Percentiles rank a stretch among this genome's conserved stretches.
Evolutionary conservation across 768 basidiomycete species (phyloP).

Genomic region (Imleria badia): DNA sequence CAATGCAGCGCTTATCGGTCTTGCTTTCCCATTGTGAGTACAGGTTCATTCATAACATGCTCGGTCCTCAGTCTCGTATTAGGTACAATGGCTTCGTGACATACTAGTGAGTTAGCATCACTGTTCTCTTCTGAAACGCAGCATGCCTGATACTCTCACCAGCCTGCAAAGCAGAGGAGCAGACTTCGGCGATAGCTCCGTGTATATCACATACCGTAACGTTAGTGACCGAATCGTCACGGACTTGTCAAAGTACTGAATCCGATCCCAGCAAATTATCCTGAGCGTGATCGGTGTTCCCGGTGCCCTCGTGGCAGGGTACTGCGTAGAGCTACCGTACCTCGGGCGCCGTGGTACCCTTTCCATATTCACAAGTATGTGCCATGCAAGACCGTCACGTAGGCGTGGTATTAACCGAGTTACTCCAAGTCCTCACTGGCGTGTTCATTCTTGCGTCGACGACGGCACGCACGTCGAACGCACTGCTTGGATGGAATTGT

Average conservation of each 20-base stretch:
- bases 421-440: conserved; percentile 44
- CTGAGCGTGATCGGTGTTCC: conserved; percentile 57
- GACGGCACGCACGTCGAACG: conserved; percentile 51
- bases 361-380: conserved; percentile 46
- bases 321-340: conserved; percentile 48
- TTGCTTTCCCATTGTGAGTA: conserved; percentile 67
- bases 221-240: conserved; percentile 30
- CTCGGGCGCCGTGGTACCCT: conserved; percentile 57
- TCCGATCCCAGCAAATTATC: conserved; percentile 46
- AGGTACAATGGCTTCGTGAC: conserved; percentile 55
- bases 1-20: conserved; percentile 63
- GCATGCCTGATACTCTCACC: neutral
- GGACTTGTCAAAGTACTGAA: conserved; percentile 6
- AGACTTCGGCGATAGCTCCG: conserved; percentile 65
- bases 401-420: neutral
- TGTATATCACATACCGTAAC: conserved; percentile 74
- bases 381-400: neutral
- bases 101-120: conserved; percentile 41
- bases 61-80: neutral
- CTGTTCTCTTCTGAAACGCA: neutral
- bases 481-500: conserved; percentile 59
- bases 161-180: conserved; percentile 68
- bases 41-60: neutral
- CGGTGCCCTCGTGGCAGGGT: conserved; percentile 55
- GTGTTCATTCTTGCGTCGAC: conserved; percentile 59